phyloP scores from a whole-genome alignment of 345 rosid genomes.

The Arabis hirsuta region DNA sequence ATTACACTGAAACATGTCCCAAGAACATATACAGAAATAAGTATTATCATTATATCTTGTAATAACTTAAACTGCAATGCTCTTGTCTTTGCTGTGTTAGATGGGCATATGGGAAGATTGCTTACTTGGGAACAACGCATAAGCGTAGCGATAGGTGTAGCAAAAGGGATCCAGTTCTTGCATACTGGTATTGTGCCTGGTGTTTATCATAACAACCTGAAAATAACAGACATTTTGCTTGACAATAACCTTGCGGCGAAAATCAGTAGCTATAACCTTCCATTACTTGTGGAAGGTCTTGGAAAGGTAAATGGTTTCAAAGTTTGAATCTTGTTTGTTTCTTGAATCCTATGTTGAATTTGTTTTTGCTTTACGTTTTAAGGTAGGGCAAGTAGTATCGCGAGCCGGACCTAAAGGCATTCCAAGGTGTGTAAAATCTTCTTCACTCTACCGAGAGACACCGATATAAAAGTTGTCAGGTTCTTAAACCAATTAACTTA shows the following conservation, averaged over 20 bases:
- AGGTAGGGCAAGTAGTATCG: conserved; percentile 60
- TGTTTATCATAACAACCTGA: conserved; percentile 75
- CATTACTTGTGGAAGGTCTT: conserved; percentile 65
- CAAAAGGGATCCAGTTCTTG: conserved; percentile 87
- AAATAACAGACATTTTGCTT: conserved; percentile 77
- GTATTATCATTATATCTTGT: not conserved
- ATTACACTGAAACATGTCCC: conserved; percentile 31
- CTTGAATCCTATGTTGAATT: conserved; percentile 28
- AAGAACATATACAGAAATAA: conserved; percentile 3
- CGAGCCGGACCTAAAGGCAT: conserved; percentile 52
- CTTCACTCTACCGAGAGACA: conserved; percentile 11
- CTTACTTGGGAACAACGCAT: conserved; percentile 85
- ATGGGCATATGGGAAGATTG: conserved; percentile 46
- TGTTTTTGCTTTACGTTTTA: conserved; percentile 28
- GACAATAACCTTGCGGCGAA: conserved; percentile 81
- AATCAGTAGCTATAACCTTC: conserved; percentile 87
- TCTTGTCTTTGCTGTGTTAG: conserved; percentile 47
- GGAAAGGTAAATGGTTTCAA: conserved; percentile 56
- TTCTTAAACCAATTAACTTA: not conserved
- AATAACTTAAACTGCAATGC: not conserved
- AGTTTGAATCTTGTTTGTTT: conserved; percentile 12
- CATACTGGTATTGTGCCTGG: conserved; percentile 93
- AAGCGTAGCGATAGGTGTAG: conserved; percentile 83
- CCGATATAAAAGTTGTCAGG: not conserved
- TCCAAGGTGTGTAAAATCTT: conserved; percentile 52